phyloP scores from a whole-genome alignment of 352 stramenopile genomes.

The Pythium myriotylum region DNA sequence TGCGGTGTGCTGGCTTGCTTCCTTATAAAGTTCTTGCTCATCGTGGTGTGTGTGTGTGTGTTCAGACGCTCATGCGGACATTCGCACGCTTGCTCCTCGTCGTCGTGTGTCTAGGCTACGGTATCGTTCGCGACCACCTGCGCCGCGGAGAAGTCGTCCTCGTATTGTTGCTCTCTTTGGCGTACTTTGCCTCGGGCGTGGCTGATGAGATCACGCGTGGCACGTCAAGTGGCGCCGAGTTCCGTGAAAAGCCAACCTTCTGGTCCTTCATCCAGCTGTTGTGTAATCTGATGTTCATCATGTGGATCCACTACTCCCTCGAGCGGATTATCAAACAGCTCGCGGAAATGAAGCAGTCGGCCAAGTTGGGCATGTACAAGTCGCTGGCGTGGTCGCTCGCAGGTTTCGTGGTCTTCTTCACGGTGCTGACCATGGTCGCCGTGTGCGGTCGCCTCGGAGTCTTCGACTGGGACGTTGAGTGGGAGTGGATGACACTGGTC shows the following conservation, averaged over 20 bases:
- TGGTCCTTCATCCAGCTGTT: conserved; percentile 87
- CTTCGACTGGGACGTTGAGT: conserved; percentile 91
- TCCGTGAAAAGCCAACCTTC: conserved; percentile 73
- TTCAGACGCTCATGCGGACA: conserved; percentile 76
- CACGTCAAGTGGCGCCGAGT: conserved; percentile 77
- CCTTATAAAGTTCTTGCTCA: background rate
- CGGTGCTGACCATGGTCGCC: conserved; percentile 77
- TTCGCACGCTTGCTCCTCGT: conserved; percentile 85
- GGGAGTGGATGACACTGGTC: conserved; percentile 92
- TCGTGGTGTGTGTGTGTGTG: background rate
- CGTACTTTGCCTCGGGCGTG: conserved; percentile 79
- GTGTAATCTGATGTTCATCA: conserved; percentile 89
- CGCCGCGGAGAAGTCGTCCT: conserved; percentile 50
- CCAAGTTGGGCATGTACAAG: conserved; percentile 90
- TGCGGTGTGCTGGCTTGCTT: conserved; percentile 2
- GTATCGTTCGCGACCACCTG: conserved; percentile 79
- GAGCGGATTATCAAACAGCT: conserved; percentile 84
- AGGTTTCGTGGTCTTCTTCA: conserved; percentile 90
- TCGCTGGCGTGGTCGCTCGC: conserved; percentile 77
- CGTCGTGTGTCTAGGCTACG: conserved; percentile 90
- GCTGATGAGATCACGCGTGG: conserved; percentile 77
- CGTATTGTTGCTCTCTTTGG: conserved; percentile 64
- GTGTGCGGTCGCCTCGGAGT: conserved; percentile 82
- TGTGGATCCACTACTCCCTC: conserved; percentile 91
- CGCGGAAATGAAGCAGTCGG: conserved; percentile 86